A percentile compares a stretch with the other conserved stretches of the same genome.
Evolutionary conservation across 805 yeast species (phyloP).

Genomic region (Hermanozyma aechmeae): DNA sequence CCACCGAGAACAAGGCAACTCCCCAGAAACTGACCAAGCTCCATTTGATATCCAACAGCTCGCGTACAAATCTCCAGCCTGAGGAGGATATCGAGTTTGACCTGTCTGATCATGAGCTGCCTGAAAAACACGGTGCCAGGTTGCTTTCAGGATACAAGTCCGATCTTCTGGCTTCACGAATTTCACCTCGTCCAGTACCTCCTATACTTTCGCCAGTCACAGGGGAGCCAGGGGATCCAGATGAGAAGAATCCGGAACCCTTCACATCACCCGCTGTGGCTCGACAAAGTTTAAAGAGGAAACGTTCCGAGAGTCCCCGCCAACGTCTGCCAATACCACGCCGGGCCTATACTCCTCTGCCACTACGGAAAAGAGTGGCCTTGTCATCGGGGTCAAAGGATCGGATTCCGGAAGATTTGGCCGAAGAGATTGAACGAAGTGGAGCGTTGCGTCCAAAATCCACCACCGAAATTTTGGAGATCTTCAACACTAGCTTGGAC

Average conservation of each 20-base stretch:
- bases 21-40: conserved; percentile 13
- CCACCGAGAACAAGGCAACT: conserved; percentile 11
- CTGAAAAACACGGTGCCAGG: neutral
- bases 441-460: conserved; percentile 1
- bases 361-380: conserved; percentile 4
- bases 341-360: conserved; percentile 9
- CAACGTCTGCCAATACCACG: conserved; percentile 3
- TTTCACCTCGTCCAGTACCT: too few relatives aligned
- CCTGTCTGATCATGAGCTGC: conserved; percentile 13
- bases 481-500: neutral
- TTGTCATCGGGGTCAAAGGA: conserved; percentile 2
- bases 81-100: conserved; percentile 16
- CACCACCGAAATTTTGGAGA: neutral
- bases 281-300: neutral
- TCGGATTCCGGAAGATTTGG: conserved; percentile 4
- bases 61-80: neutral
- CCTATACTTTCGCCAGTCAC: too few relatives aligned
- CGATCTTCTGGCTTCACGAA: too few relatives aligned
- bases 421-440: conserved; percentile 6
- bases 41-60: conserved; percentile 5
- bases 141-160: too few relatives aligned
- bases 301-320: neutral
- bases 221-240: too few relatives aligned
- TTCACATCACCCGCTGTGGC: neutral
- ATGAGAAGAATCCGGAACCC: conserved; percentile 1